Conservation (phyloP, 768 basidiomycete genomes). For the Panus rudis region DNA sequence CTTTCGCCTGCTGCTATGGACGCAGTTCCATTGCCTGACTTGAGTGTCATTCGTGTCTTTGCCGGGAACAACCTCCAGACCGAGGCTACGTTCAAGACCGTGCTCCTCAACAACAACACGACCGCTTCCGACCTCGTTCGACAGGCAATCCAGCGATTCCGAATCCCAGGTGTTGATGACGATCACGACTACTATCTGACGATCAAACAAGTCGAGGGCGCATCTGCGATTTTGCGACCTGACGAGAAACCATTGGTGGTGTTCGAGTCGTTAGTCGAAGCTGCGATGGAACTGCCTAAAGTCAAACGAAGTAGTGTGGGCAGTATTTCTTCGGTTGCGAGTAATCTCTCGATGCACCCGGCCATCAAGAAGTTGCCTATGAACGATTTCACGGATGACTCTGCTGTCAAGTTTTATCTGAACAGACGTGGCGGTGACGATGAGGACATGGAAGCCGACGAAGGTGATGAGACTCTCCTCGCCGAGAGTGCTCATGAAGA, state of each 20-base stretch:
- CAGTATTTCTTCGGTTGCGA: conserved; percentile 89
- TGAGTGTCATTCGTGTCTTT: conserved; percentile 94
- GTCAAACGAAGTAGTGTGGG: conserved; percentile 92
- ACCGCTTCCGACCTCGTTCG: conserved; percentile 77
- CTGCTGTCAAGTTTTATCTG: conserved; percentile 93
- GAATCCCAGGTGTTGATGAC: conserved; percentile 57
- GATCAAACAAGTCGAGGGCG: conserved; percentile 88
- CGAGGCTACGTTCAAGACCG: conserved; percentile 98
- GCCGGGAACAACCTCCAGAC: conserved; percentile 87
- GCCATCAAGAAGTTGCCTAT: conserved; percentile 91
- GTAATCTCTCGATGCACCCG: conserved; percentile 89
- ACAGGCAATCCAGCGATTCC: conserved; percentile 93
- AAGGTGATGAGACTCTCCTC: conserved; percentile 33
- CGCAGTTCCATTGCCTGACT: conserved; percentile 61
- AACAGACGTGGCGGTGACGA: conserved; percentile 48
- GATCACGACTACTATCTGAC: conserved; percentile 77
- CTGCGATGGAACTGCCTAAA: conserved; percentile 73
- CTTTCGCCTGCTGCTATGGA: conserved; percentile 55
- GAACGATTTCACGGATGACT: conserved; percentile 98
- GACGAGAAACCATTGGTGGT: conserved; percentile 81
- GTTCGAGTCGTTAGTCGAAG: conserved; percentile 80
- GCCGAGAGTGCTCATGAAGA: conserved; percentile 30
- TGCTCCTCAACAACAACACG: conserved; percentile 82
- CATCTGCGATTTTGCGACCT: conserved; percentile 63
- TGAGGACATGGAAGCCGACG: conserved; percentile 34